Base-by-base conservation (phyloP, 257 asterid genomes). In the Solanum neorickii region DNA sequence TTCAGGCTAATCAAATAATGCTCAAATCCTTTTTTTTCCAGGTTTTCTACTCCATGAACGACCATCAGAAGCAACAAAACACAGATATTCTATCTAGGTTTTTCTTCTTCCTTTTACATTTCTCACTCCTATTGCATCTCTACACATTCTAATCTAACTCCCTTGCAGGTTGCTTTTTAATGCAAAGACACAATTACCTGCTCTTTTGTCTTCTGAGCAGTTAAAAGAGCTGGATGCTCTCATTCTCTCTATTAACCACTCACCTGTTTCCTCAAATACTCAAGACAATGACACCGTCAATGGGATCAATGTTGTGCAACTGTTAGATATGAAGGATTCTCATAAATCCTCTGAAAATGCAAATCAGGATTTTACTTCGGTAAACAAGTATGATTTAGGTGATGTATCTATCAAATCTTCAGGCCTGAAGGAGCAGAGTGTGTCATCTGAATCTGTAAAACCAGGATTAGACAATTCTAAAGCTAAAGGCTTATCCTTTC, bases 41-140 rank as follows among this genome's bases (percentile, higher is more conserved):
- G 99, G 97, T 91, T 88, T 94, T 93, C 73, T 87, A 89, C 90
- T 93, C 97, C 86, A 92, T 94, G 99, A 88, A 89, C 87, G 87
- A 15, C 74, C 78, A 74, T 42, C 90, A 89, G 82, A 94, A 91
- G 92, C 94, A 93, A 87, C 92, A 89, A 87, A 92, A 92, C 86
- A 88, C 87, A 89, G 93, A 88, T 77, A 62, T 84, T 44, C 87
- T 96, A 86, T 89, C 77, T 62, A 96, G 99, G 99, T 97, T 86
- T 88, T 42, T 75, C 23, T 82, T 66, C 73, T 88, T 74, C 33
- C 39, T 86, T 62, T 78, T 87, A 14, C 86, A 83, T 42, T 41
- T 69, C 52, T 39, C 31, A 59, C 33, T 25, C 47, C 25, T 74
- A 49, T 20, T 47, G 85, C 85, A 56, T 62, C 44, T 29, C 41